Conservation (phyloP, 768 basidiomycete genomes). For the Austroboletus festivus region DNA sequence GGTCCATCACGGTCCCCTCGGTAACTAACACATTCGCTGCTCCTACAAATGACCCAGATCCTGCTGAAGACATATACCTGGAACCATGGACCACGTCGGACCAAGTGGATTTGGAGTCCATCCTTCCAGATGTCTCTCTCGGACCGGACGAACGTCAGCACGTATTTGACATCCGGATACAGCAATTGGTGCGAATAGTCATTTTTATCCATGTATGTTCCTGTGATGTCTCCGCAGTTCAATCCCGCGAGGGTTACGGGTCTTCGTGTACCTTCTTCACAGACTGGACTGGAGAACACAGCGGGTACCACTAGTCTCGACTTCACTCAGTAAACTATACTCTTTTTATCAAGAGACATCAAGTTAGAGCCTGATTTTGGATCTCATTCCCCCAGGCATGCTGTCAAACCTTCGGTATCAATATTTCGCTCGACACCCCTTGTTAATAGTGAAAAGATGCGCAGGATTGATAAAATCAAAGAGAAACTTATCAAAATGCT, state of each 20-base stretch:
- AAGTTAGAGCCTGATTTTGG: neutral
- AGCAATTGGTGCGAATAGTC: neutral
- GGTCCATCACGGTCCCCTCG: neutral
- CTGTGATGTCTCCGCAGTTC: neutral
- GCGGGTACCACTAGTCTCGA: too few relatives aligned
- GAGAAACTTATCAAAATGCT: constrained; percentile 4
- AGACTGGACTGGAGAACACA: neutral
- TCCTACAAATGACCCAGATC: neutral
- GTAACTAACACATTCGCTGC: neutral
- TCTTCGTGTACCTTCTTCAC: neutral
- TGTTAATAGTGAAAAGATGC: neutral
- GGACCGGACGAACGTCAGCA: neutral
- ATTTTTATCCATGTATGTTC: too few relatives aligned
- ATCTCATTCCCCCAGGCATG: neutral
- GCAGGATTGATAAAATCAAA: constrained; percentile 6
- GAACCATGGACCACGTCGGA: neutral
- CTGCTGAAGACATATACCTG: neutral
- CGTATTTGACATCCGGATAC: neutral
- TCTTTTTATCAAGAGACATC: neutral
- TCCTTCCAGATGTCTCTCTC: neutral
- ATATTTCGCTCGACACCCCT: neutral
- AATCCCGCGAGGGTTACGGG: neutral
- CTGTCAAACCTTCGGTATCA: neutral
- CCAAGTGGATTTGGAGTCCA: neutral
- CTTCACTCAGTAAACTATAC: too few relatives aligned